Percentiles rank a stretch among this genome's conserved stretches.
These are phyloP conservation scores for Trichomonascaceae sp. DNA, from an alignment of 1,139 yeast species.

Conservation along the genomic window DNA sequence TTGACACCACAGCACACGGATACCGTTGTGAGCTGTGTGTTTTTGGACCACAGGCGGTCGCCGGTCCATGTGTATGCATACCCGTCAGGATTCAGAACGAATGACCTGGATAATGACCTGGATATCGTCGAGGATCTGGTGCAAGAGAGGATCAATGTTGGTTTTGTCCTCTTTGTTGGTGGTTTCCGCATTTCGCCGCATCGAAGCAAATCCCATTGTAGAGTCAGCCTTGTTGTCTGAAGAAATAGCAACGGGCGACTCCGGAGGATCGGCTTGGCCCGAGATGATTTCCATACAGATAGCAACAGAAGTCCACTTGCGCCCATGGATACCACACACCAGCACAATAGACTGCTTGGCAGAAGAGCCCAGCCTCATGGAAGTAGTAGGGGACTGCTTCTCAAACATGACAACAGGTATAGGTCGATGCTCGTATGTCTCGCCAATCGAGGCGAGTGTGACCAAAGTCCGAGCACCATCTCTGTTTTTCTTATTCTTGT, in stretches of 20 bases:
- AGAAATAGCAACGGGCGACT: neutral
- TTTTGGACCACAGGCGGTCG: conserved; percentile 83
- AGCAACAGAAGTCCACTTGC: neutral
- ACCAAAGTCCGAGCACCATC: conserved; percentile 55
- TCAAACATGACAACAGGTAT: conserved; percentile 50
- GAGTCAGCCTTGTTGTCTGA: too few relatives aligned
- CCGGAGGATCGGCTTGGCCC: neutral
- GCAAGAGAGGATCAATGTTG: neutral
- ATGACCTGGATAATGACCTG: conserved; percentile 58
- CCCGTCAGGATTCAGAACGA: conserved; percentile 85
- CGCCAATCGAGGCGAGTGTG: conserved; percentile 52
- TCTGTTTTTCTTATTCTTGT: too few relatives aligned
- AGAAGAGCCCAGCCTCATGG: conserved; percentile 43
- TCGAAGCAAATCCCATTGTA: neutral
- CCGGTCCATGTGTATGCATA: conserved; percentile 68
- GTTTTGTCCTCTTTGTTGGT: conserved; percentile 6
- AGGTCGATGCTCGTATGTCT: conserved; percentile 60
- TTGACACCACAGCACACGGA: conserved; percentile 72
- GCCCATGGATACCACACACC: too few relatives aligned
- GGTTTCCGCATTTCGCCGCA: too few relatives aligned
- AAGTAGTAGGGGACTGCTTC: conserved; percentile 40
- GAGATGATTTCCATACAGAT: neutral
- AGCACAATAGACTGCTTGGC: neutral
- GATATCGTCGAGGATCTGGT: conserved; percentile 14
- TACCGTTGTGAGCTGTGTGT: conserved; percentile 60